phyloP scores from a whole-genome alignment of 2,329 filamentous ascomycete species.

The Dothistroma pini region DNA sequence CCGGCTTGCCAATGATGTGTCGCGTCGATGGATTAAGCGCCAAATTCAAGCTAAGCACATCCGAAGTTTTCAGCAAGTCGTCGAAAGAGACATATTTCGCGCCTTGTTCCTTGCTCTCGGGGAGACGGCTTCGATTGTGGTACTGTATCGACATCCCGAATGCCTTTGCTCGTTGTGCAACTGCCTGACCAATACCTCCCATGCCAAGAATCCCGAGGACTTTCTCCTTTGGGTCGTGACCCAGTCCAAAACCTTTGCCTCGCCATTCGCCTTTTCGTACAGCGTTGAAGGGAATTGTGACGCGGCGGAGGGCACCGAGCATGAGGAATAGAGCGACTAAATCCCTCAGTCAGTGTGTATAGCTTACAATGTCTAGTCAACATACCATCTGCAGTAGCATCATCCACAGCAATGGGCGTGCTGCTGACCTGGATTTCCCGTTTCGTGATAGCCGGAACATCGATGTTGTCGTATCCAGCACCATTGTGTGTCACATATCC shows the following conservation, averaged over 20 bases:
- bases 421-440: conserved; percentile 44
- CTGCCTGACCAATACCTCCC: conserved; percentile 56
- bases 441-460: conserved; percentile 33
- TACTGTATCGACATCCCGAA: conserved; percentile 59
- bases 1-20: conserved; percentile 50
- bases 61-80: conserved; percentile 50
- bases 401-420: conserved; percentile 49
- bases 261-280: conserved; percentile 47
- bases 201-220: conserved; percentile 56
- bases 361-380: neutral
- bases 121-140: conserved; percentile 50
- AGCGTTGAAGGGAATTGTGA: conserved; percentile 46
- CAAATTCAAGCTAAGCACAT: conserved; percentile 55
- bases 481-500: conserved; percentile 47
- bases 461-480: conserved; percentile 39
- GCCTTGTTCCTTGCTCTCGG: conserved; percentile 41
- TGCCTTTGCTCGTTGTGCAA: conserved; percentile 47
- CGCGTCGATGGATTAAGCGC: conserved; percentile 49
- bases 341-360: neutral
- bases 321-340: conserved; percentile 49
- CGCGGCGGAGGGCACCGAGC: conserved; percentile 50
- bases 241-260: conserved; percentile 45
- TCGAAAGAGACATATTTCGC: conserved; percentile 56
- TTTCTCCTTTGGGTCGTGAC: conserved; percentile 53
- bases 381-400: conserved; percentile 44